Evolutionary conservation across 1,284 basidiomycete species (phyloP), one percentile per base, ranked within the genome.

Genomic region (Volvariella volvacea): DNA sequence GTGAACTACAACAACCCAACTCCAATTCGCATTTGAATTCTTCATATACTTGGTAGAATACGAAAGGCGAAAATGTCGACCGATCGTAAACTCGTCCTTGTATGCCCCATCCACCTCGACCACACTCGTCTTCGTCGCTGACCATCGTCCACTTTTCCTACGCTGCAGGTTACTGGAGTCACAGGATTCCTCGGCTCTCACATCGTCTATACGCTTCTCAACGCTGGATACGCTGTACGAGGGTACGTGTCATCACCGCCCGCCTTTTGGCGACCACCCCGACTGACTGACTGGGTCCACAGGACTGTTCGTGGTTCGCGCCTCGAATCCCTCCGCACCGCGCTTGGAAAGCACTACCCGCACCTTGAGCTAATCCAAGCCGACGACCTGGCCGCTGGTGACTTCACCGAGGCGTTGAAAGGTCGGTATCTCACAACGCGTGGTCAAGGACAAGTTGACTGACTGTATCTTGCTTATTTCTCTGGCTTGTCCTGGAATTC

Each of bases 111-210:
- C n/a, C n/a, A n/a, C n/a, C n/a, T n/a, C n/a, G n/a, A n/a, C n/a
- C n/a, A n/a, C n/a, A n/a, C n/a, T n/a, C n/a, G n/a, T n/a, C n/a
- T n/a, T n/a, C n/a, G n/a, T n/a, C n/a, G n/a, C n/a, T n/a, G n/a
- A n/a, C n/a, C n/a, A n/a, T n/a, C n/a, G n/a, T n/a, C n/a, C n/a
- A n/a, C n/a, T n/a, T n/a, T n/a, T n/a, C n/a, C n/a, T n/a, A n/a
- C n/a, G n/a, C n/a, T 31, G 30, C 30, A 55, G 53, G 50, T 55
- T 9, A 55, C 52, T 20, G 52, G 53, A 28, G 49, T 45, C 17
- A 52, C 52, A 22, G 53, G 53, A 6, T 55, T 50, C 37, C 39
- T 55, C 19, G 47, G 44, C 2, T 48, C 49, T 21, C 46, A 49
- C 34, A 43, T 49, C 19, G 47, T 39, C 16, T 39, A 39, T 6